Percentiles rank a stretch among this genome's conserved stretches.
Conservation (phyloP, 2,329 filamentous ascomycete genomes). For the Colletotrichum brevisporum region DNA sequence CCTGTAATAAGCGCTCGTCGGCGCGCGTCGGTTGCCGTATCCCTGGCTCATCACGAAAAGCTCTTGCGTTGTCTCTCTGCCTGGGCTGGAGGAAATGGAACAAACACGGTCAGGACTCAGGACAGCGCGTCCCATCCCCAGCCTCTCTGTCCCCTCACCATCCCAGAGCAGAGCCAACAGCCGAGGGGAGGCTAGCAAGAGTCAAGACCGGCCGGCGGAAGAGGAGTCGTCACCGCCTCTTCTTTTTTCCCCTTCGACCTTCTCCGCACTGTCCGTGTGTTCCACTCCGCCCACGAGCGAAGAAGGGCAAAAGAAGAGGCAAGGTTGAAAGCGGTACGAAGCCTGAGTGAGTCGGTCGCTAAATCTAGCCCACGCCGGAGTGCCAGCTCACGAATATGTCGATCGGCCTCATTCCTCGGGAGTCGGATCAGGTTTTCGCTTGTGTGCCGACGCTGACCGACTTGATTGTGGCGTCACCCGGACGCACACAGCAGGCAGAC, state of each 20-base stretch:
- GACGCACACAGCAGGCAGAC: slow-evolving; percentile 20
- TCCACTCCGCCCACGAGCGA: slow-evolving; percentile 33
- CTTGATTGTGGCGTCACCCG: slow-evolving; percentile 37
- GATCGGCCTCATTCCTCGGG: slow-evolving; percentile 38
- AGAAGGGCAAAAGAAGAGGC: slow-evolving; percentile 25
- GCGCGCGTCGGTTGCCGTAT: no score
- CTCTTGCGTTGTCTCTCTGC: not conserved
- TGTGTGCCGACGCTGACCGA: slow-evolving; percentile 37
- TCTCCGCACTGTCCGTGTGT: slow-evolving; percentile 41
- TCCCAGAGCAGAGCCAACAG: slow-evolving; percentile 35
- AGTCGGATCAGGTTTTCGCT: slow-evolving; percentile 37
- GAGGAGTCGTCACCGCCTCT: slow-evolving; percentile 39
- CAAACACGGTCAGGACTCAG: slow-evolving; percentile 7
- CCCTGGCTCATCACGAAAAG: not conserved
- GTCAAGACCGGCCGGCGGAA: slow-evolving; percentile 23
- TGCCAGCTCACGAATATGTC: slow-evolving; percentile 40
- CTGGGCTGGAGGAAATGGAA: not conserved
- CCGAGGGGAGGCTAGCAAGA: slow-evolving; percentile 32
- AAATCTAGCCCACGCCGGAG: slow-evolving; percentile 34
- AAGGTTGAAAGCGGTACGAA: slow-evolving; percentile 24
- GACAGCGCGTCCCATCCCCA: slow-evolving; percentile 22
- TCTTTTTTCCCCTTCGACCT: slow-evolving; percentile 13
- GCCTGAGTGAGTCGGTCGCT: slow-evolving; percentile 28
- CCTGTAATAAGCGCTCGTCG: slow-evolving; percentile 6
- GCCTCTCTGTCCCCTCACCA: slow-evolving; percentile 38